Evolutionary conservation across 169 alveolate species (phyloP).

Genomic region (Plasmodium knowlesi): DNA sequence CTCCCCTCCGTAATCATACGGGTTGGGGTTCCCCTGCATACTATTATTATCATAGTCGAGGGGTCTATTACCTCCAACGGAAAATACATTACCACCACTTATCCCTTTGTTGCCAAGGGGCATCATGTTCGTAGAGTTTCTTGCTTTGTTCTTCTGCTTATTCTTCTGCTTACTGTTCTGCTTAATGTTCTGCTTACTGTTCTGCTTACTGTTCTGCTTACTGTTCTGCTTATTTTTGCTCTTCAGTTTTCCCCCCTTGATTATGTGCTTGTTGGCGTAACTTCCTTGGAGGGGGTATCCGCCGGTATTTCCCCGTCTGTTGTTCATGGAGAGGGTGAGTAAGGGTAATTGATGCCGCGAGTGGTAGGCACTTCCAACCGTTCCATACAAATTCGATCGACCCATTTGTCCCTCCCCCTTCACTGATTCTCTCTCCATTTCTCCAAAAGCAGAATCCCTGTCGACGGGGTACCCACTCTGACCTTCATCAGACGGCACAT

Average conservation of each 20-base stretch:
- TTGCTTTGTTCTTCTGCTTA: neutral
- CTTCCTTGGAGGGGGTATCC: neutral
- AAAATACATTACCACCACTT: neutral
- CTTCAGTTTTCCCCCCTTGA: neutral
- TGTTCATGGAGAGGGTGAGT: neutral
- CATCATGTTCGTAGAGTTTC: neutral
- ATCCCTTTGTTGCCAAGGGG: neutral
- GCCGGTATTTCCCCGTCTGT: neutral
- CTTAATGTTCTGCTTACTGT: too few species aligned
- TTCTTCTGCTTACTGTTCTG: neutral
- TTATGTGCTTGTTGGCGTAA: neutral
- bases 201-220: neutral
- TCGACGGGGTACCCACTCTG: neutral
- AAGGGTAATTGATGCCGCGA: neutral
- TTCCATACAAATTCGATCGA: neutral
- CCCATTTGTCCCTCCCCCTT: neutral
- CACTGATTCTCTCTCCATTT: neutral
- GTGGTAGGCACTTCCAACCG: neutral
- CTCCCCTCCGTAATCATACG: neutral
- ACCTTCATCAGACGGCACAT: neutral
- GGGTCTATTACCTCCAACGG: neutral
- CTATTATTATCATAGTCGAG: neutral
- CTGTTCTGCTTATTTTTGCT: neutral
- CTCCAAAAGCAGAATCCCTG: neutral
- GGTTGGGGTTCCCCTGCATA: neutral